phyloP scores from a whole-genome alignment of 23 red algal genomes.

The Chondrus crispus region DNA sequence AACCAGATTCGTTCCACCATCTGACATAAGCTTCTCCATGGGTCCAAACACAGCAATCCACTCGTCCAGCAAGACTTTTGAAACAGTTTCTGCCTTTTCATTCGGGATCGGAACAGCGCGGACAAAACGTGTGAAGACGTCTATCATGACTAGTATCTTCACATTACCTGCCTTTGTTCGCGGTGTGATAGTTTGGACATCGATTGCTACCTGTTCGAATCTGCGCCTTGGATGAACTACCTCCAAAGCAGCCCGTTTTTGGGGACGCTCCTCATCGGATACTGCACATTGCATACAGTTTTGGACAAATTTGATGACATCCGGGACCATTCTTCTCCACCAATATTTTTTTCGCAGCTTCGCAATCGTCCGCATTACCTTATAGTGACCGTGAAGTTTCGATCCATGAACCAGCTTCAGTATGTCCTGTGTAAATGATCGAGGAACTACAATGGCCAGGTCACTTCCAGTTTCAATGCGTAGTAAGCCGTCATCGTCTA shows the following conservation, averaged over 20 bases:
- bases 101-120: too few species aligned
- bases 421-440: neutral
- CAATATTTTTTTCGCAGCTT: neutral
- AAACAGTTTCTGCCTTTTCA: too few species aligned
- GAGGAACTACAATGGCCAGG: neutral
- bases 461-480: too few species aligned
- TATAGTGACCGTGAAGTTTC: neutral
- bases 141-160: too few species aligned
- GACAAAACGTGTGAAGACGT: too few species aligned
- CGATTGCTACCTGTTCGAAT: neutral
- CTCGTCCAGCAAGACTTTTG: too few species aligned
- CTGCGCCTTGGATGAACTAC: neutral
- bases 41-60: too few species aligned
- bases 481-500: too few species aligned
- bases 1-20: too few species aligned
- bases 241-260: neutral
- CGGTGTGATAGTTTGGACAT: neutral
- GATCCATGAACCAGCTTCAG: neutral
- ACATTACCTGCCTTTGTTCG: too few species aligned
- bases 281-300: neutral
- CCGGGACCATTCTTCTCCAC: neutral
- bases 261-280: neutral
- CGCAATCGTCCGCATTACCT: neutral
- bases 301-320: neutral
- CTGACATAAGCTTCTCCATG: too few species aligned